Conservation (phyloP, 306 rosid species). For the Vigna reflexopilosa region DNA sequence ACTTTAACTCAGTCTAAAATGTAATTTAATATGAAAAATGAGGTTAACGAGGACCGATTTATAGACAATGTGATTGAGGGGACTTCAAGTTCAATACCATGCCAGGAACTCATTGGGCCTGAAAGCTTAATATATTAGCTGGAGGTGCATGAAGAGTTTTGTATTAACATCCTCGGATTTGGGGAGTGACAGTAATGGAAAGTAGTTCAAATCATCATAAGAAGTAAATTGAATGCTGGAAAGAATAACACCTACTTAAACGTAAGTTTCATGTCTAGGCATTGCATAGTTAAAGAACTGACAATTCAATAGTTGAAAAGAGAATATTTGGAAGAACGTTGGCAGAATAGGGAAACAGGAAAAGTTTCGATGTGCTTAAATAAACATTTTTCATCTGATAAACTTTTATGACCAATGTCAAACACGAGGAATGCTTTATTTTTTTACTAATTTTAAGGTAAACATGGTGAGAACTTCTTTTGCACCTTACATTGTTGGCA, state of each 20-base stretch:
- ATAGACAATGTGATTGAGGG: neutral
- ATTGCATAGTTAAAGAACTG: neutral
- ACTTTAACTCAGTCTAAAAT: too few relatives aligned
- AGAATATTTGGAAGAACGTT: neutral
- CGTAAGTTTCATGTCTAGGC: neutral
- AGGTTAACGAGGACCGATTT: neutral
- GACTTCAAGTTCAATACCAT: neutral
- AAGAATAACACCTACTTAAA: slow-evolving; percentile 8
- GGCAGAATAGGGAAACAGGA: neutral
- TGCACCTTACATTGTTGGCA: slow-evolving; percentile 86
- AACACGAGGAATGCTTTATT: slow-evolving; percentile 23
- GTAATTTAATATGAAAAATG: neutral
- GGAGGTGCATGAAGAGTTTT: neutral
- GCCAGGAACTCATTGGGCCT: neutral
- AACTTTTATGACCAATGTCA: slow-evolving; percentile 24
- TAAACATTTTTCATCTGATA: slow-evolving; percentile 19
- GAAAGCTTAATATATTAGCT: neutral
- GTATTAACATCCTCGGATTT: neutral
- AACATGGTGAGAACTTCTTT: slow-evolving; percentile 35
- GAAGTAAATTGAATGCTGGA: neutral
- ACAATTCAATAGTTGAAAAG: slow-evolving; percentile 6
- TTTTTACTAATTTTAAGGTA: slow-evolving; percentile 30
- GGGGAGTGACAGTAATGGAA: too few relatives aligned
- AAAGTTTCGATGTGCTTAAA: too few relatives aligned
- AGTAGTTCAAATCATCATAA: too few relatives aligned